Evolutionary conservation across 1,284 basidiomycete genomes (phyloP), one percentile per base, ranked within the genome.

Genomic region (Moesziomyces antarcticus): DNA sequence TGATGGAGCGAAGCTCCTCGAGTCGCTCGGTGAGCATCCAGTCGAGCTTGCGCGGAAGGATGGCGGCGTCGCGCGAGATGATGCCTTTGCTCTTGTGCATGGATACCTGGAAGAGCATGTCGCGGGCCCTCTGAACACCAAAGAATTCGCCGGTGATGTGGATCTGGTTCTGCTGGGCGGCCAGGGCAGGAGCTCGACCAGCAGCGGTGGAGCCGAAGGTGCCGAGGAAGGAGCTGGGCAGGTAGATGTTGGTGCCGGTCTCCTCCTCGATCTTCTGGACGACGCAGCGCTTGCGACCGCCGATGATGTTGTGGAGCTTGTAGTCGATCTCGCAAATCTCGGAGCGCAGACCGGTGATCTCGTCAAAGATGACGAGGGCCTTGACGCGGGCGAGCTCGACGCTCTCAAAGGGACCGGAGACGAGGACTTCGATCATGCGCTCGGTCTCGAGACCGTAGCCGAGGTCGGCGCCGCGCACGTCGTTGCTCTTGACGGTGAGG

Each of bases 81-180:
- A 97, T 89, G 52, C 90, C 89, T 84, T 97, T 96, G 84, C 91
- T 91, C 94, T 97, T 97, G 84, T 89, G 91, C 66, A 91, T 86
- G 16, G 93, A 92, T 25, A 94, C 88, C 83, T 94, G 92, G 83
- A 91, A 91, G 10, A 99, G 87, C 94, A 97, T 97, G 83, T 98
- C 96, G 74, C 92, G 88, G 3, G 96, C 96, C 51, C 96, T 87
- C 84, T 97, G 93, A 14, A 97, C 95, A 42, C 93, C 93, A 77
- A 97, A 97, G 84, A 95, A 97, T 85, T 98, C 95, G 56, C 96
- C 96, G 0, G 96, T 97, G 79, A 99, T 96, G 91, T 93, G 97
- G 62, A 98, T 91, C 42, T 91, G 87, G 84, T 93, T 94, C 82
- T 85, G 90, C 88, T 85, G 87, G 75, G 81, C 86, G 48, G 77